Evolutionary conservation across 352 stramenopile genomes (phyloP).

Genomic region (Phytophthora idaei): DNA sequence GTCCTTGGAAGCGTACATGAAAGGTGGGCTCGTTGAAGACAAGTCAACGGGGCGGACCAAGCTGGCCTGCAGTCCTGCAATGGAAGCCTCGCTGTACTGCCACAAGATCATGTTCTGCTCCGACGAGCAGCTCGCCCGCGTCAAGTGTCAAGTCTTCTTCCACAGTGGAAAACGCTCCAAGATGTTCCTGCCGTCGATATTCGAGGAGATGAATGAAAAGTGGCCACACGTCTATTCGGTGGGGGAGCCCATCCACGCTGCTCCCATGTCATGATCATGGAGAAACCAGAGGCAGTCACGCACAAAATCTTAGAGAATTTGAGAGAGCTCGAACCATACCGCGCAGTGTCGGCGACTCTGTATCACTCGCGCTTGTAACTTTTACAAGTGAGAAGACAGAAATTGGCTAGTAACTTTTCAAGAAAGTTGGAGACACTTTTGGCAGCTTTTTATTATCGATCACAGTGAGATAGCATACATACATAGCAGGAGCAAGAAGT

Average conservation of each 20-base stretch:
- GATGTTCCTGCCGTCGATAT: conserved; percentile 27
- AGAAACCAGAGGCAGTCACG: conserved; percentile 36
- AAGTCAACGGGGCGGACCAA: conserved; percentile 12
- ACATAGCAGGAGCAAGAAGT: too few species aligned
- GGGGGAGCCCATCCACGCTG: conserved; percentile 26
- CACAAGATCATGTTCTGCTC: conserved; percentile 28
- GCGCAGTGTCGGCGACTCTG: neutral
- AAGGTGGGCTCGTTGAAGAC: conserved; percentile 21
- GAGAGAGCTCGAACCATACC: conserved; percentile 25
- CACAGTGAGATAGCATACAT: too few species aligned
- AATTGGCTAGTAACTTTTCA: too few species aligned
- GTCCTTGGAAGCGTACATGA: conserved; percentile 31
- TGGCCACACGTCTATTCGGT: conserved; percentile 41
- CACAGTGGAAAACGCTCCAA: conserved; percentile 25
- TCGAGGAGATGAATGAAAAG: conserved; percentile 21
- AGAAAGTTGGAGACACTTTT: too few species aligned
- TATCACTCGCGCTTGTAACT: conserved; percentile 12
- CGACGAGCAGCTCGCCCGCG: conserved; percentile 25
- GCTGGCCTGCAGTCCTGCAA: conserved; percentile 38
- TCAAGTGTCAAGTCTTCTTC: conserved; percentile 22
- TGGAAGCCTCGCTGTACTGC: conserved; percentile 41
- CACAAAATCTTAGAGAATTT: conserved; percentile 38
- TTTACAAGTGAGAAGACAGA: too few species aligned
- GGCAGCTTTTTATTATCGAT: too few species aligned
- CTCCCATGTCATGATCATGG: conserved; percentile 46